These are phyloP conservation scores for Aegilops umbellulata DNA, from an alignment of 176 grass and related monocot genomes.

Conservation along the genomic window DNA sequence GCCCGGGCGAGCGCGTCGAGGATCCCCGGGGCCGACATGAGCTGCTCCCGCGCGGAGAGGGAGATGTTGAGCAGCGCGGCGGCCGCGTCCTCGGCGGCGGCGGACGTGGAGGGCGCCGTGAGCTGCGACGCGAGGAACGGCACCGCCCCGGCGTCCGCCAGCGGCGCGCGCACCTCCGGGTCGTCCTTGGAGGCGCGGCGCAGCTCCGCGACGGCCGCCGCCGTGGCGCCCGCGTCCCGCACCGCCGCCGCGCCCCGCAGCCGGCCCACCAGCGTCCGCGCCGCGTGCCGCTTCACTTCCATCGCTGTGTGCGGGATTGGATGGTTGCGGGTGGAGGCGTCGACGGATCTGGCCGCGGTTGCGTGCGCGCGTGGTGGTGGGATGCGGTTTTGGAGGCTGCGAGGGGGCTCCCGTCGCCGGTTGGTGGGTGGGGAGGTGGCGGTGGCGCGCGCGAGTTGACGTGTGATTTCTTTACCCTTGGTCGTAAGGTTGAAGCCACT, in stretches of 20 bases:
- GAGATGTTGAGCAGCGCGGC: conserved; percentile 90
- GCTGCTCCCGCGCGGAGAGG: conserved; percentile 60
- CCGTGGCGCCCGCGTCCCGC: conserved; percentile 24
- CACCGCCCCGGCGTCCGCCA: conserved; percentile 57
- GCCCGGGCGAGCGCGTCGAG: conserved; percentile 72
- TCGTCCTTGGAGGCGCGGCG: conserved; percentile 73
- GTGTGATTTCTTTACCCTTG: neutral
- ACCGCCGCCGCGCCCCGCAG: conserved; percentile 42
- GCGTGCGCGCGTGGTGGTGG: neutral
- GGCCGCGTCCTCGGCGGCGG: conserved; percentile 56
- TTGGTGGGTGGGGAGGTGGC: neutral
- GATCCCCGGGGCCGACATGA: conserved; percentile 63
- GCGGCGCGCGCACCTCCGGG: conserved; percentile 52
- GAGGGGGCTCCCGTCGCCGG: neutral
- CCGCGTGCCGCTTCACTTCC: conserved; percentile 70
- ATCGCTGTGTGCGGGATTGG: conserved; percentile 21
- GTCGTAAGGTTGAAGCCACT: conserved; percentile 1
- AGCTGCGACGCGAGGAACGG: conserved; percentile 66
- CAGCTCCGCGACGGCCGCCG: conserved; percentile 50
- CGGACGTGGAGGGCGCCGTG: neutral
- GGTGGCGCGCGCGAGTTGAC: neutral
- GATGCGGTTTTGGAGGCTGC: neutral
- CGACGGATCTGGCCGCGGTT: neutral
- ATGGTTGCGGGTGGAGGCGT: neutral
- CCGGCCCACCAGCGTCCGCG: conserved; percentile 52